Evolutionary conservation across 768 basidiomycete genomes (phyloP), one percentile per base, ranked within the genome.

Genomic region (Xerocomellus chrysenteron): DNA sequence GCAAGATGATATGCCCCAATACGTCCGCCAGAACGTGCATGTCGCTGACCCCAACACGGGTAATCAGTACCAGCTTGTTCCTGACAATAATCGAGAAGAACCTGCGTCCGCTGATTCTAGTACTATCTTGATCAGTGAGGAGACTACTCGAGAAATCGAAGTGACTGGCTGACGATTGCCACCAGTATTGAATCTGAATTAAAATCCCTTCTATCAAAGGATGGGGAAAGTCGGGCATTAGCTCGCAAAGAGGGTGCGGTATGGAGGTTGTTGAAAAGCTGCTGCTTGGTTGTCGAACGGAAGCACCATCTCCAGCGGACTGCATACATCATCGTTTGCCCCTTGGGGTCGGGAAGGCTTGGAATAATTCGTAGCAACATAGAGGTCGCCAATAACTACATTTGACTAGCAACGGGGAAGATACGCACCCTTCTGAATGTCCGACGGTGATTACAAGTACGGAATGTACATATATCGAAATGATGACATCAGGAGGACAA

Each of bases 201-300:
- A 8, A 98, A 69, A 88, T 2, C n/a, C n/a, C 11, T 21, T 19
- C 19, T 41, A 41, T 19, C 40, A 5, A 19, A 19, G 40, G n/a
- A 41, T 19, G 19, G 3, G 19, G 12, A 41, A 35, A 39, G 17
- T 17, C 9, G 8, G 17, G 26, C 11, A 12, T 7, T 24, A 26
- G 6, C 17, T 7, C 14, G 13, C 32, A 36, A 12, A 24, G 32
- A 32, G 32, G 32, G 32, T 11, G 11, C 0, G 11, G 32, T 32
- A 32, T 32, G 32, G 30, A 4, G 10, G 32, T 32, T 11, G 11
- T 11, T 32, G 32, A 32, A 32, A 32, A 32, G 32, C 11, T 32
- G 32, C 32, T 10, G 1, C 30, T 30, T 30, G 9, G 2, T 32
- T 32, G 17, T 5, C 33, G 6, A 35, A 35, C 12, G 6, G 30